A percentile compares a stretch with the other conserved stretches of the same genome.
Conservation (phyloP, 768 basidiomycete genomes). For the Mycena sanguinolenta region DNA sequence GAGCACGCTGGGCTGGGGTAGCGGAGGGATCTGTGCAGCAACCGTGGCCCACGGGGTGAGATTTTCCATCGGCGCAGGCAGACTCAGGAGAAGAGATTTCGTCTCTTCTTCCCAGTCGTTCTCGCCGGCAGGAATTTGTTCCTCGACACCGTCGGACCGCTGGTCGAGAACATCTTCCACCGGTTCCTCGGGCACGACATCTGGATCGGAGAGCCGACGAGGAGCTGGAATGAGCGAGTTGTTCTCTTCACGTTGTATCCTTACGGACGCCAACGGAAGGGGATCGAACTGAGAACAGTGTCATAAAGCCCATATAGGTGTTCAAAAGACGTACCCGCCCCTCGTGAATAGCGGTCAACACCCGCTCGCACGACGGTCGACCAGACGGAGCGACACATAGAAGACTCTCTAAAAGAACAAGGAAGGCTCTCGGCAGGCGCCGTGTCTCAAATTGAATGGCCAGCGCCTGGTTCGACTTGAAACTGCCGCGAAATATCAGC, state of each 20-base stretch:
- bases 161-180: neutral
- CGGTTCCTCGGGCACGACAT: neutral
- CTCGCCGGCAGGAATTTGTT: neutral
- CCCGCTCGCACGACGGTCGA: slow-evolving; percentile 82
- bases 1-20: slow-evolving; percentile 4
- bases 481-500: slow-evolving; percentile 45
- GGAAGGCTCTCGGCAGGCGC: slow-evolving; percentile 77
- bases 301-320: neutral
- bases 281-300: slow-evolving; percentile 28
- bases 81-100: slow-evolving; percentile 16
- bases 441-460: slow-evolving; percentile 74
- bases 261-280: neutral
- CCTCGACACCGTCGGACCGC: slow-evolving; percentile 6
- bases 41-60: slow-evolving; percentile 14
- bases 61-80: slow-evolving; percentile 23
- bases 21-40: neutral
- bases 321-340: slow-evolving; percentile 72
- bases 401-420: slow-evolving; percentile 81
- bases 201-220: slow-evolving; percentile 20
- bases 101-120: slow-evolving; percentile 18
- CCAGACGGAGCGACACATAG: slow-evolving; percentile 69
- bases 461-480: slow-evolving; percentile 65
- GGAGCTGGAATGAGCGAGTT: slow-evolving; percentile 28
- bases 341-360: slow-evolving; percentile 75
- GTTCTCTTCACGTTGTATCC: neutral